A percentile compares a stretch with the other conserved stretches of the same genome.
Evolutionary conservation across 2,329 filamentous ascomycete genomes (phyloP).

Genomic region (Tricladium varicosporioides): DNA sequence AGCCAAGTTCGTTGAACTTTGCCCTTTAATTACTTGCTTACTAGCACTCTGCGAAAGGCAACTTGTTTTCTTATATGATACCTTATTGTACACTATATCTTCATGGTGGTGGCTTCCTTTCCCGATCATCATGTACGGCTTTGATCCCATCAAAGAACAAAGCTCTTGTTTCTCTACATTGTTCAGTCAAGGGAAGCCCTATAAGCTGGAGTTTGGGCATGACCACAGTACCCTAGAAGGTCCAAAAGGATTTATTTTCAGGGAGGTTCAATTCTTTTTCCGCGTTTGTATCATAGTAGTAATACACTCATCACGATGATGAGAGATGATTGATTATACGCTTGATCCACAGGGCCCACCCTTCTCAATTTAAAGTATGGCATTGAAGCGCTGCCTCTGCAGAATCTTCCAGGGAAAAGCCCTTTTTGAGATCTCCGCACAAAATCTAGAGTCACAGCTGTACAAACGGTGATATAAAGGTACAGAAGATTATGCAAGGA

Average conservation of each 20-base stretch:
- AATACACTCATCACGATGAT: neutral
- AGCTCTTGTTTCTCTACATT: neutral
- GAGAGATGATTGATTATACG: constrained; percentile 8
- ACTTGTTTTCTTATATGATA: neutral
- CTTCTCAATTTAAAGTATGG: too few species aligned
- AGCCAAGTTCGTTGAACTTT: constrained; percentile 1
- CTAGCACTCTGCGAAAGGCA: neutral
- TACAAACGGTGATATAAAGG: too few species aligned
- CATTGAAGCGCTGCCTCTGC: too few species aligned
- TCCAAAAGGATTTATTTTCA: constrained; percentile 3
- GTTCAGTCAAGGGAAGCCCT: neutral
- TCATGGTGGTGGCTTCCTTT: neutral
- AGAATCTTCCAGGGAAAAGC: too few species aligned
- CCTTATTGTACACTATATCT: neutral
- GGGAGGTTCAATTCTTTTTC: neutral
- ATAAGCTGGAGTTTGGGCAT: constrained; percentile 2
- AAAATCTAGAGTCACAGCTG: too few species aligned
- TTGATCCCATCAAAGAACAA: neutral
- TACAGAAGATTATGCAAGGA: too few species aligned
- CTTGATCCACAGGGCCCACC: neutral
- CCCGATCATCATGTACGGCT: neutral
- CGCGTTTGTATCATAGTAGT: constrained; percentile 5
- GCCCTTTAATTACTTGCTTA: neutral
- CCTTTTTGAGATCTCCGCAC: too few species aligned
- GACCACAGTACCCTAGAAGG: constrained; percentile 18